A percentile compares a stretch with the other conserved stretches of the same genome.
These are phyloP conservation scores for Trichocladium uniseriatum DNA, from an alignment of 495 filamentous ascomycete genomes.

Conservation along the genomic window DNA sequence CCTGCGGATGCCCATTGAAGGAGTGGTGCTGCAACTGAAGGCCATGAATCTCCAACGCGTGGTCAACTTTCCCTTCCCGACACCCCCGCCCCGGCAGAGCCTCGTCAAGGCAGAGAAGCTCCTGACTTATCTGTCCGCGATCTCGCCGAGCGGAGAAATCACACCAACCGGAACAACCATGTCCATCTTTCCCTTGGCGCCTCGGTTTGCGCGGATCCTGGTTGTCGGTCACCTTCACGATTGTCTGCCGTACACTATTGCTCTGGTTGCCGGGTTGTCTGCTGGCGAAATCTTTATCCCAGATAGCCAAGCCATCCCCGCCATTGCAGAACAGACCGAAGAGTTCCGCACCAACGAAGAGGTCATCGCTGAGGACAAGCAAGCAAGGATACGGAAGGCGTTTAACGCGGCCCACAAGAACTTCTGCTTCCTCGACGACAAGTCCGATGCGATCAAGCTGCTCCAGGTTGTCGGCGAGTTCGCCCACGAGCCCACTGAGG, in stretches of 20 bases:
- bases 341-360: conserved; percentile 56
- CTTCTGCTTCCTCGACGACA: conserved; percentile 71
- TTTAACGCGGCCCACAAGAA: conserved; percentile 69
- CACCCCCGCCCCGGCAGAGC: conserved; percentile 70
- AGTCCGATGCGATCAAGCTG: conserved; percentile 81
- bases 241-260: conserved; percentile 78
- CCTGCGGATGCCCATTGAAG: conserved; percentile 83
- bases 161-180: conserved; percentile 70
- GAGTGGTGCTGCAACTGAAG: conserved; percentile 88
- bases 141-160: conserved; percentile 59
- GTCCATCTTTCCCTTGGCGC: conserved; percentile 79
- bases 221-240: conserved; percentile 75
- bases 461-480: conserved; percentile 82
- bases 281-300: conserved; percentile 83
- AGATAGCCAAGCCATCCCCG: conserved; percentile 63
- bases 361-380: conserved; percentile 56
- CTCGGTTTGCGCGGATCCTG: conserved; percentile 84
- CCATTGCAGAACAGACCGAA: conserved; percentile 31
- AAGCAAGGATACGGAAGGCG: conserved; percentile 53
- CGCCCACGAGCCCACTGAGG: conserved; percentile 53
- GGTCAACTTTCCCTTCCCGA: conserved; percentile 95
- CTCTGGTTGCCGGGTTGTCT: conserved; percentile 79
- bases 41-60: conserved; percentile 88
- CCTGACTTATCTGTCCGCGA: conserved; percentile 61
- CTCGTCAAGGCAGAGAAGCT: conserved; percentile 81